Evolutionary conservation across 306 rosid species (phyloP), one percentile per base, ranked within the genome.

Genomic region (Quercus engelmannii): DNA sequence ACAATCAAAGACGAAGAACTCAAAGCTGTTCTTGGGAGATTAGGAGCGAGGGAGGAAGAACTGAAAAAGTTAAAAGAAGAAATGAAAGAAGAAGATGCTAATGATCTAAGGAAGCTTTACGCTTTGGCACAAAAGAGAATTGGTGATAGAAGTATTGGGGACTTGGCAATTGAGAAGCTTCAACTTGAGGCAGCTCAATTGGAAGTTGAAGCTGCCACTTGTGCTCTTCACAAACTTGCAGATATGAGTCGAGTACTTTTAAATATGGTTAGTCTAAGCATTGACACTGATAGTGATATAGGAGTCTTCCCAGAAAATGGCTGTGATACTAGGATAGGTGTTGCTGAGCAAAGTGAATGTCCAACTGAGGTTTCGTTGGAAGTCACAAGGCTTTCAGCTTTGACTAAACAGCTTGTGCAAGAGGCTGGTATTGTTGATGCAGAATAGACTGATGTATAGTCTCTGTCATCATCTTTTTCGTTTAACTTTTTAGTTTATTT

Each of bases 161-260:
- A 91, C 81, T 84, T 91, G 81, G 92, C 89, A 55, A 79, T 87
- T 17, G 98, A 91, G 91, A 95, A 83, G 86, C 92, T 95, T 82
- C 94, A 89, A 80, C 83, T 95, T 3, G 97, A 95, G 85, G 91
- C 94, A 77, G 89, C 96, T 82, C 92, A 89, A 79, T 74, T 90
- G 71, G 94, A 95, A 80, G 91, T 85, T 74, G 92, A 88, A 88
- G 97, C 94, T 20, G 97, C 97, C 13, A 90, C 94, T n/a, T 79
- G 73, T 62, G 93, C 98, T 33, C 93, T 93, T n/a, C 79, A 90
- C 41, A 89, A 93, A 76, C 91, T 95, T 52, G 70, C 85, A 1
- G 92, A 88, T 26, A 87, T 89, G 89, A 88, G 93, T 65, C 84
- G 89, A 78, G 82, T 90, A 78, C 88, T 95, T 79, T 26, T 91